Evolutionary conservation across 2,329 filamentous ascomycete genomes (phyloP).

Genomic region (Thielaviopsis populi): DNA sequence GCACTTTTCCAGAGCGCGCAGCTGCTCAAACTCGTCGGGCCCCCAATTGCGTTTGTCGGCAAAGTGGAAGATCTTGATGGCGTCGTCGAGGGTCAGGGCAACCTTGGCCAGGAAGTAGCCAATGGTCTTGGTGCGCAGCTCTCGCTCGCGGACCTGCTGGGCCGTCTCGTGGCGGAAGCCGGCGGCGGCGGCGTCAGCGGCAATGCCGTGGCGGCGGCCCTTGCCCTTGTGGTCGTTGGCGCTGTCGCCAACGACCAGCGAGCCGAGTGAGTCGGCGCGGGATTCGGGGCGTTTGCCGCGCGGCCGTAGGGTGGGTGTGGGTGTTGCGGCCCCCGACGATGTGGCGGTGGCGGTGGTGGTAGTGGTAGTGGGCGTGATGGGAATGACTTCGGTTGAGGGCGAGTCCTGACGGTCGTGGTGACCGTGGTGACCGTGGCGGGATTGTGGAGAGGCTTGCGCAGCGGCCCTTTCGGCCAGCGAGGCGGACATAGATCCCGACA

Average conservation of each 20-base stretch:
- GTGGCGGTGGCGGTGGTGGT: background rate
- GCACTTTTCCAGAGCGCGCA: conserved; percentile 37
- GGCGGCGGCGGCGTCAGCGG: background rate
- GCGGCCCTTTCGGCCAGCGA: conserved; percentile 11
- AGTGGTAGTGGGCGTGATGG: background rate
- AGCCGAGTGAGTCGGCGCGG: conserved; percentile 8
- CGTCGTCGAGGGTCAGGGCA: conserved; percentile 38
- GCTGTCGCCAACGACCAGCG: background rate
- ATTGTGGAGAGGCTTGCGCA: background rate
- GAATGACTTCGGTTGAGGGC: background rate
- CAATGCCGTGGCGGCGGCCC: background rate
- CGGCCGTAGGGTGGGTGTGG: conserved; percentile 6
- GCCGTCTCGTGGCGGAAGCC: conserved; percentile 5
- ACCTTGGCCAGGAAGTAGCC: conserved; percentile 44
- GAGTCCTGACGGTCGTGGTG: too few relatives aligned
- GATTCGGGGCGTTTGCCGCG: conserved; percentile 15
- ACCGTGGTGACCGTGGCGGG: background rate
- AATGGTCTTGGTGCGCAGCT: conserved; percentile 35
- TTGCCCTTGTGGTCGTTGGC: background rate
- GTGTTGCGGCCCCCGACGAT: background rate
- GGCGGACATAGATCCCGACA: conserved; percentile 13
- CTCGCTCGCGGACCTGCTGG: conserved; percentile 18
- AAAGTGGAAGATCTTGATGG: conserved; percentile 38
- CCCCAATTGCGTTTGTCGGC: conserved; percentile 46
- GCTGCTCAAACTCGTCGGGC: conserved; percentile 44